A percentile compares a stretch with the other conserved stretches of the same genome.
Conservation (phyloP, 106 monocot genomes). For the Dendrobium chrysotoxum region DNA sequence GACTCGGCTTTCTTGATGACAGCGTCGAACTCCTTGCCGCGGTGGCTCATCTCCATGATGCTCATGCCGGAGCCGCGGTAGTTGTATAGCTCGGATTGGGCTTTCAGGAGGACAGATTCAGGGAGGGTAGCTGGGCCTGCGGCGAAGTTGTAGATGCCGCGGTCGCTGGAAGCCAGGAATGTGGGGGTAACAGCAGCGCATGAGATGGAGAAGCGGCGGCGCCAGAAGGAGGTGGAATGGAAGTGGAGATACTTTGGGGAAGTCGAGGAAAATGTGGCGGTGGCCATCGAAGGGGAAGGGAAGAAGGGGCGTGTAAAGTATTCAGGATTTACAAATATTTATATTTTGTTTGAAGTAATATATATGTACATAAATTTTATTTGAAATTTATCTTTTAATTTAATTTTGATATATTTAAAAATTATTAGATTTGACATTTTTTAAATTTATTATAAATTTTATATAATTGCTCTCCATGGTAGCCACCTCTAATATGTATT, state of each 20-base stretch:
- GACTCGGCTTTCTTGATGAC: constrained; percentile 74
- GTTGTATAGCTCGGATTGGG: constrained; percentile 84
- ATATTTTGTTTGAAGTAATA: too few species aligned
- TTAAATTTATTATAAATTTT: too few species aligned
- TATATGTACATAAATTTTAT: too few species aligned
- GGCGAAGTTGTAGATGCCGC: constrained; percentile 84
- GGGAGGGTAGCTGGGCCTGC: constrained; percentile 95
- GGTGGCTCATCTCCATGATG: constrained; percentile 98
- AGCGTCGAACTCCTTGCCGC: constrained; percentile 85
- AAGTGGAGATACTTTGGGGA: not conserved
- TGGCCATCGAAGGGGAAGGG: too few species aligned
- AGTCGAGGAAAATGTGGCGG: too few species aligned
- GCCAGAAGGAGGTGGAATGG: not conserved
- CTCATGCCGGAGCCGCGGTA: constrained; percentile 85
- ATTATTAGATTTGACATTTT: too few species aligned
- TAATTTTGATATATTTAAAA: too few species aligned
- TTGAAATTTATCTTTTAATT: too few species aligned
- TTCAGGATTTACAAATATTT: too few species aligned
- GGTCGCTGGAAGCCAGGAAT: not conserved
- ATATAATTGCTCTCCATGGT: too few species aligned
- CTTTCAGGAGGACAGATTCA: constrained; percentile 68
- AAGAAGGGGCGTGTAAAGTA: too few species aligned
- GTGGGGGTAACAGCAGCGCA: constrained; percentile 43
- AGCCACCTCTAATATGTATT: too few species aligned
- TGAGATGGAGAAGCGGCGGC: constrained; percentile 21